Percentiles rank a stretch among this genome's conserved stretches.
These are phyloP conservation scores for Ophiosphaerella korrae DNA, from an alignment of 2,329 filamentous ascomycete genomes.

Conservation along the genomic window DNA sequence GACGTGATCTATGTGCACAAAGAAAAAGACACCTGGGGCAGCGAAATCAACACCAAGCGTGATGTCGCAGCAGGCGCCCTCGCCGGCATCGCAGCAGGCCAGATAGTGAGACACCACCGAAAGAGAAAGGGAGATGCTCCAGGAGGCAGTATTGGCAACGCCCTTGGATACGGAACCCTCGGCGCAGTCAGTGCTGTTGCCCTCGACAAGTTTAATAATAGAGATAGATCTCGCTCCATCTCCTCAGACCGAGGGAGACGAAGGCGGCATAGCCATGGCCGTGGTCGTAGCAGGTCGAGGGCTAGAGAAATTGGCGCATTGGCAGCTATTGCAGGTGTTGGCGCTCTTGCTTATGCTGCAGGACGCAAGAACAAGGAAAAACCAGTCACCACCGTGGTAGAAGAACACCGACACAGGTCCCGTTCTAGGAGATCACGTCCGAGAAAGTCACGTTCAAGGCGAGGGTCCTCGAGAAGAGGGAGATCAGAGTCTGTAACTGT, in stretches of 20 bases:
- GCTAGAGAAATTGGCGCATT: slow-evolving; percentile 62
- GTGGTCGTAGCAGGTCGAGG: slow-evolving; percentile 46
- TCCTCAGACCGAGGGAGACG: slow-evolving; percentile 37
- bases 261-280: slow-evolving; percentile 31
- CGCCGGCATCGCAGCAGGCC: slow-evolving; percentile 65
- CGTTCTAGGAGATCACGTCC: slow-evolving; percentile 43
- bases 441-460: slow-evolving; percentile 10
- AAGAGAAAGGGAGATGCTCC: slow-evolving; percentile 61
- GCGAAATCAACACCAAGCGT: slow-evolving; percentile 57
- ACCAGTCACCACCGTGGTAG: slow-evolving; percentile 49
- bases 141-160: slow-evolving; percentile 57
- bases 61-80: slow-evolving; percentile 67
- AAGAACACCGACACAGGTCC: slow-evolving; percentile 55
- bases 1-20: slow-evolving; percentile 65
- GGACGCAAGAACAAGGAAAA: slow-evolving; percentile 54
- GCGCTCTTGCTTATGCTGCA: slow-evolving; percentile 61
- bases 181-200: slow-evolving; percentile 67
- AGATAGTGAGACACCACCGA: slow-evolving; percentile 63
- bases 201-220: slow-evolving; percentile 56
- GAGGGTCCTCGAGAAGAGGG: slow-evolving; percentile 19
- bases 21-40: slow-evolving; percentile 53
- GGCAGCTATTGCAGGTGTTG: slow-evolving; percentile 65
- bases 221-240: slow-evolving; percentile 53
- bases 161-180: slow-evolving; percentile 64
- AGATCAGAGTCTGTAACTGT: slow-evolving; percentile 45